Percentiles rank a stretch among this genome's conserved stretches.
These are phyloP conservation scores for Podospora fimiseda DNA, from an alignment of 495 filamentous ascomycete genomes.

Conservation along the genomic window DNA sequence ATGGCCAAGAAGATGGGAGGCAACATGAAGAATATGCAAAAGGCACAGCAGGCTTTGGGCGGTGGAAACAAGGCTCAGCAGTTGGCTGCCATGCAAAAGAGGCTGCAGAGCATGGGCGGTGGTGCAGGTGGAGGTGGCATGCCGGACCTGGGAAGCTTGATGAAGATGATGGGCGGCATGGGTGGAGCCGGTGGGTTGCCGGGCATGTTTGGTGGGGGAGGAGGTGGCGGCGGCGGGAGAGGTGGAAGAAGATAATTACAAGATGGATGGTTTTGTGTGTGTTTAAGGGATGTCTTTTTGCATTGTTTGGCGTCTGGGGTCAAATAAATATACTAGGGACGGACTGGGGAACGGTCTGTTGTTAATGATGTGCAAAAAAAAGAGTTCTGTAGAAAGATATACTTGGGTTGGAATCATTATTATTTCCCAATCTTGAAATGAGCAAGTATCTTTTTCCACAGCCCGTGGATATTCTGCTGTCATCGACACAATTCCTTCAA, in stretches of 20 bases:
- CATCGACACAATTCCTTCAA: no score
- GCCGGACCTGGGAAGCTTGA: conserved; percentile 75
- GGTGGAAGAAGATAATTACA: conserved; percentile 22
- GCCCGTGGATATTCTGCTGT: no score
- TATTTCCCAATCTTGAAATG: no score
- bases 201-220: conserved; percentile 40
- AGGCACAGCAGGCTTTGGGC: conserved; percentile 82
- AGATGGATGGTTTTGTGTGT: neutral
- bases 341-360: conserved; percentile 1
- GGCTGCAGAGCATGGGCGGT: conserved; percentile 86
- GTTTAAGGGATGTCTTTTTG: conserved; percentile 1
- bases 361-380: conserved; percentile 3
- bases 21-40: conserved; percentile 93
- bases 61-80: conserved; percentile 84
- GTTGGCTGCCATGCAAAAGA: conserved; percentile 95
- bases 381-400: neutral
- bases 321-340: neutral
- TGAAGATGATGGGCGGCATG: conserved; percentile 71
- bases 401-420: conserved; percentile 3
- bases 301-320: conserved; percentile 15
- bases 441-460: no score
- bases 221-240: conserved; percentile 18
- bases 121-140: conserved; percentile 44
- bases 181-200: conserved; percentile 59
- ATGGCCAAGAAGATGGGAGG: conserved; percentile 99